Evolutionary conservation across 164 flowering plant species (phyloP).

Genomic region (Magnolia changhungtana): DNA sequence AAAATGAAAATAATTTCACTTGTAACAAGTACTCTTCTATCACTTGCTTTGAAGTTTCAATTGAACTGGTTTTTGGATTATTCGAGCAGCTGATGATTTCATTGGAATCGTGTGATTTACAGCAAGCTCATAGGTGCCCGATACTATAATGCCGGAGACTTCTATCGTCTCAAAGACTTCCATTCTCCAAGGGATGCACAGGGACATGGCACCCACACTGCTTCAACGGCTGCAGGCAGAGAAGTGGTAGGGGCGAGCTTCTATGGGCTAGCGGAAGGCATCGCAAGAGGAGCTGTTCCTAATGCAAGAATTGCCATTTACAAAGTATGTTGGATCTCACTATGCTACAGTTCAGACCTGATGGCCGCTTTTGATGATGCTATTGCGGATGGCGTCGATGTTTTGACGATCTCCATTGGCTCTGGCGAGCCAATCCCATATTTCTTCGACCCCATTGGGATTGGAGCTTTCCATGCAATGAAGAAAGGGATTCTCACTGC

Average conservation of each 20-base stretch:
- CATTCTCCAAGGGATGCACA: conserved; percentile 16
- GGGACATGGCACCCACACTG: conserved; percentile 25
- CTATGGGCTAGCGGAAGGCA: conserved; percentile 15
- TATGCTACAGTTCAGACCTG: conserved; percentile 12
- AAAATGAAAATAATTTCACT: conserved; percentile 27
- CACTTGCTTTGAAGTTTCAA: not conserved
- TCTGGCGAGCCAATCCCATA: conserved; percentile 19
- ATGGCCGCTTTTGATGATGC: conserved; percentile 30
- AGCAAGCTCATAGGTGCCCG: conserved; percentile 39
- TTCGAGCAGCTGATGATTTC: not conserved
- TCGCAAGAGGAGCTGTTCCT: conserved; percentile 22
- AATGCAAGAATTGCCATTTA: conserved; percentile 19
- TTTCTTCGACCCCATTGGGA: conserved; percentile 36
- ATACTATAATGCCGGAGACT: conserved; percentile 18
- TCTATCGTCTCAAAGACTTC: conserved; percentile 2
- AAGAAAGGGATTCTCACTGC: conserved; percentile 55
- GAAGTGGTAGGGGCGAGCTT: conserved; percentile 11
- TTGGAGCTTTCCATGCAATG: conserved; percentile 82
- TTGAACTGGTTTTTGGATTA: not conserved
- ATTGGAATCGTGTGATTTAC: conserved; percentile 4
- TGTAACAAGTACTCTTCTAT: conserved; percentile 60
- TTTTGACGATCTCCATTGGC: conserved; percentile 20
- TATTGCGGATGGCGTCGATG: conserved; percentile 24
- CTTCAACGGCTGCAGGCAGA: conserved; percentile 25
- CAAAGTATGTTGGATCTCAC: conserved; percentile 19